Conservation (phyloP, 148 eudicot species). For the Arbutus unedo region DNA sequence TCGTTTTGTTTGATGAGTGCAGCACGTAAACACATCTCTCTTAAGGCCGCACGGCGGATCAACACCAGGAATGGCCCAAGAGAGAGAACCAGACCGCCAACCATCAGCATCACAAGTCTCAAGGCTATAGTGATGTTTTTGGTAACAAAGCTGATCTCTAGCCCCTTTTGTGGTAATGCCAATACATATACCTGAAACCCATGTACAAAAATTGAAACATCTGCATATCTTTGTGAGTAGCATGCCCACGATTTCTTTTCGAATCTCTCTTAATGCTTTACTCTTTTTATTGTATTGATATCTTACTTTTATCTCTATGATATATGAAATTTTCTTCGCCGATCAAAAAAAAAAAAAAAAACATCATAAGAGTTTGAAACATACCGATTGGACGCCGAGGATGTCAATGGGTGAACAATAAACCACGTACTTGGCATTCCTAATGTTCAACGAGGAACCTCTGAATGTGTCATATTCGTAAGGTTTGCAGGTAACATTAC, state of each 20-base stretch:
- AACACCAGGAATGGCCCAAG: slow-evolving; percentile 27
- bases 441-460: slow-evolving; percentile 27
- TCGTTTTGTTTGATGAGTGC: slow-evolving; percentile 61
- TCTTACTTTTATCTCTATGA: no score
- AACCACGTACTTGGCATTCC: slow-evolving; percentile 28
- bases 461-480: slow-evolving; percentile 20
- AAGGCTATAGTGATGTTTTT: slow-evolving; percentile 25
- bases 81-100: slow-evolving; percentile 20
- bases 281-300: no score
- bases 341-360: no score
- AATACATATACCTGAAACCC: slow-evolving; percentile 44
- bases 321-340: no score
- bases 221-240: background rate
- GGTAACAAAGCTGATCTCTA: slow-evolving; percentile 19
- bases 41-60: slow-evolving; percentile 26
- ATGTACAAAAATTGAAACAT: background rate
- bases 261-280: no score
- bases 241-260: no score
- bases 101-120: slow-evolving; percentile 28
- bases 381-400: slow-evolving; percentile 41
- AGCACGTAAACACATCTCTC: slow-evolving; percentile 46
- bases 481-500: slow-evolving; percentile 33
- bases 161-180: slow-evolving; percentile 33
- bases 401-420: slow-evolving; percentile 45
- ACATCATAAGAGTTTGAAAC: background rate